Base-by-base conservation (phyloP, 331 rosid genomes). In the Prunus yedoensis region DNA sequence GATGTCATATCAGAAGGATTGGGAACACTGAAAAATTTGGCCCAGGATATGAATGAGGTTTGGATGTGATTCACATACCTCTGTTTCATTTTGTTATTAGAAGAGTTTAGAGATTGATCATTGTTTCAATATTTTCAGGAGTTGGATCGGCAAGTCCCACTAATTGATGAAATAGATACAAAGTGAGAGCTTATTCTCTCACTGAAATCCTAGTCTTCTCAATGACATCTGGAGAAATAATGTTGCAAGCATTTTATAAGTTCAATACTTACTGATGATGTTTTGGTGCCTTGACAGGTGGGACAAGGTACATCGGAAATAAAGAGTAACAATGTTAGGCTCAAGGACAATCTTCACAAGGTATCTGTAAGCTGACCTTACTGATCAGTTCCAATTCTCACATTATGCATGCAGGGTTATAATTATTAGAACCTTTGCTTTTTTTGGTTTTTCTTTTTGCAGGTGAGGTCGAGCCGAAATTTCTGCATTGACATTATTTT, bases 1-100 rank as follows among this genome's bases (percentile, higher is more conserved):
- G 97, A 85, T 74, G 27, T 92, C 83, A 94, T 94, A 87, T 92
- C 97, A n/a, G 96, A 92, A 38, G 99, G 99, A 84, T 73, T 92
- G 81, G 92, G 78, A 66, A 88, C 90, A 8, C 78, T 90, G 80
- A 94, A 92, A 81, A 75, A 87, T 84, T 49, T 94, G 73, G 96
- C 97, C 25, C 86, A 50, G 21, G 99, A 89, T 35, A 94, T 94
- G 97, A 89, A 86, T 77, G 99, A 92, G 97, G 96, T 91, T 38
- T 68, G 64, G 90, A 73, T 47, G 18, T 67, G 68, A 66, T 80
- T 45, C 68, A 74, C 74, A 79, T 60, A 60, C n/a, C 18, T 73
- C 21, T 8, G 38, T 66, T 62, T 58, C 38, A 35, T 32, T 62
- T 4, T 60, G 25, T 27, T 66, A 69, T 63, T 60, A 28, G 49